Percentiles rank a stretch among this genome's conserved stretches.
These are phyloP conservation scores for Eucalyptus dawsonii DNA, from an alignment of 345 rosid species.

Conservation along the genomic window DNA sequence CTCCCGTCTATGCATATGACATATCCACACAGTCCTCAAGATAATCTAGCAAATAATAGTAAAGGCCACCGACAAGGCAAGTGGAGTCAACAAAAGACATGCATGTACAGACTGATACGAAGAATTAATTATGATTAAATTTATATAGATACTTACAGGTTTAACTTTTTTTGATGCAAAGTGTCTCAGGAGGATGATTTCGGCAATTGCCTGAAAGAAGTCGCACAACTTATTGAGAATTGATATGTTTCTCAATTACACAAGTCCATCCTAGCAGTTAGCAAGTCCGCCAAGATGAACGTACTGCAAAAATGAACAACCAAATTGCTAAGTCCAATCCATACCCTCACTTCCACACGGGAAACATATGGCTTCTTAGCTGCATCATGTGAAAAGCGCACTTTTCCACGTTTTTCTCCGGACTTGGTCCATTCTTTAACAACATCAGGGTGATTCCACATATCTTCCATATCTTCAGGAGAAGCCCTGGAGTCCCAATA, in stretches of 20 bases:
- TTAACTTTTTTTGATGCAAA: slow-evolving; percentile 56
- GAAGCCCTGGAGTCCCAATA: slow-evolving; percentile 68
- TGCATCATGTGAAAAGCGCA: slow-evolving; percentile 62
- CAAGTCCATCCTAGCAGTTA: neutral
- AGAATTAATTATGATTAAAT: neutral
- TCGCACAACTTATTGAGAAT: neutral
- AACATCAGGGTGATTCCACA: slow-evolving; percentile 72
- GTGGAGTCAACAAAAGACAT: neutral
- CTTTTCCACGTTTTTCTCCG: slow-evolving; percentile 56
- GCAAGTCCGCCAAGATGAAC: neutral
- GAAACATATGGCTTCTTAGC: slow-evolving; percentile 65
- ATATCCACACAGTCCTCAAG: neutral
- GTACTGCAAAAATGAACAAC: neutral
- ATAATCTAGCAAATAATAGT: neutral
- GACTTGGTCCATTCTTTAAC: slow-evolving; percentile 73
- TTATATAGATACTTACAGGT: slow-evolving; percentile 45
- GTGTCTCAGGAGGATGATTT: slow-evolving; percentile 61
- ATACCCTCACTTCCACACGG: slow-evolving; percentile 68
- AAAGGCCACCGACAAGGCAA: neutral
- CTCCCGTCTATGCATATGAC: neutral
- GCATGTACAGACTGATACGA: neutral
- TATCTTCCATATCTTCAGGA: slow-evolving; percentile 73
- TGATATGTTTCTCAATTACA: neutral
- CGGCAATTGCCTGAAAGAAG: slow-evolving; percentile 62
- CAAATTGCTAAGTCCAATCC: neutral